Evolutionary conservation across 495 filamentous ascomycete species (phyloP).

Genomic region (Neurospora africana): DNA sequence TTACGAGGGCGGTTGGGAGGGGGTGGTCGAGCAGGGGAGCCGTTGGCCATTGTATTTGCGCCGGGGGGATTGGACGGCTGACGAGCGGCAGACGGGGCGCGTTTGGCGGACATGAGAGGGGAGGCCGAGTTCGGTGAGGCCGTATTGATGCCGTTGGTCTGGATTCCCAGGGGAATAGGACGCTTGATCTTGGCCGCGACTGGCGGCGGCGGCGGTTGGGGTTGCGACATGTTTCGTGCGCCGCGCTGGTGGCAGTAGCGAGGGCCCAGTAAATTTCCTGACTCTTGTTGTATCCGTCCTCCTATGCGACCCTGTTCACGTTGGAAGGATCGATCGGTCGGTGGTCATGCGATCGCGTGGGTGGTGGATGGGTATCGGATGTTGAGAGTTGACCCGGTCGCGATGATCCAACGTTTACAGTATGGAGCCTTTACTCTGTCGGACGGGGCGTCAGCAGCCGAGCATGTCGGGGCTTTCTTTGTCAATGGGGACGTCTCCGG

Average conservation of each 20-base stretch:
- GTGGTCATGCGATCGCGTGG: background rate
- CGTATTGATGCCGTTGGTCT: constrained; percentile 52
- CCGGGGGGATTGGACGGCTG: constrained; percentile 29
- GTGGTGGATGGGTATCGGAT: background rate
- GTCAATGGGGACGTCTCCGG: background rate
- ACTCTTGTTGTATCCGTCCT: background rate
- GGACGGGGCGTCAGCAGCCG: background rate
- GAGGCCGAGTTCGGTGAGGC: constrained; percentile 56
- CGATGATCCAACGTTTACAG: background rate
- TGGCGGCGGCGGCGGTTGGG: constrained; percentile 34
- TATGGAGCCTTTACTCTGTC: background rate
- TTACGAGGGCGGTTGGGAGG: constrained; percentile 37
- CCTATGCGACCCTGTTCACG: background rate
- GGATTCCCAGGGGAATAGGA: constrained; percentile 56
- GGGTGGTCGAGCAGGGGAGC: constrained; percentile 18
- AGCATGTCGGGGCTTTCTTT: background rate
- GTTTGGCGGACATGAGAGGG: constrained; percentile 53
- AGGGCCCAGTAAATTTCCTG: background rate
- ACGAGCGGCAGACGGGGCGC: constrained; percentile 34
- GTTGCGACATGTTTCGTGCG: constrained; percentile 27
- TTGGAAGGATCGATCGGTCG: background rate
- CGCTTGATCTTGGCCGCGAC: constrained; percentile 62
- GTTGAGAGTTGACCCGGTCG: background rate
- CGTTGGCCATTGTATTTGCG: constrained; percentile 34
- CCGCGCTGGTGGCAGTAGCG: constrained; percentile 6